These are phyloP conservation scores for Capsicum chinense DNA, from an alignment of 257 asterid genomes.

Conservation along the genomic window DNA sequence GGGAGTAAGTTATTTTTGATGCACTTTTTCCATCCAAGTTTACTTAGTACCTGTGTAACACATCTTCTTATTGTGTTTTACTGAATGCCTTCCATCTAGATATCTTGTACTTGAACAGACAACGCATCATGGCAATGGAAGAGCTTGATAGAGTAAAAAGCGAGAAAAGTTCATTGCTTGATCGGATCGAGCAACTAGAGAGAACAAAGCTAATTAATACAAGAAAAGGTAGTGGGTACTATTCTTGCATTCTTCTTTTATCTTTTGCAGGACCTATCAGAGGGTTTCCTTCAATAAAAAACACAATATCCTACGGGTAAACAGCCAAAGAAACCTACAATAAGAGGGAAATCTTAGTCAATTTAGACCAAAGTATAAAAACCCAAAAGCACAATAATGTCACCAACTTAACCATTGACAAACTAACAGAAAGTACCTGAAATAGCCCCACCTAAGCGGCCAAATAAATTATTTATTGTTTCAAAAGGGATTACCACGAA, in stretches of 20 bases:
- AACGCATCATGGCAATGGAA: slow-evolving; percentile 70
- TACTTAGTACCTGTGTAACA: not conserved
- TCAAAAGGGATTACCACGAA: not conserved
- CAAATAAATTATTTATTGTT: not conserved
- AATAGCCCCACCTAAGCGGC: not conserved
- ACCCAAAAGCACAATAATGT: not conserved
- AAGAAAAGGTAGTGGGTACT: slow-evolving; percentile 50
- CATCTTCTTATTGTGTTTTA: slow-evolving; percentile 17
- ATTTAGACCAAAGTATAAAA: not conserved
- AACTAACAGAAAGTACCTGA: not conserved
- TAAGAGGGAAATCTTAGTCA: slow-evolving; percentile 5
- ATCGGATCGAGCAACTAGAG: slow-evolving; percentile 59
- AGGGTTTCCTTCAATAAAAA: slow-evolving; percentile 3
- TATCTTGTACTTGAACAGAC: slow-evolving; percentile 69
- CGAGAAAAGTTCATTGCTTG: slow-evolving; percentile 57
- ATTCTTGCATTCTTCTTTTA: not conserved
- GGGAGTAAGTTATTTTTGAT: slow-evolving; percentile 49
- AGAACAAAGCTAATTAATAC: slow-evolving; percentile 38
- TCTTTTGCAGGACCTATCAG: slow-evolving; percentile 12
- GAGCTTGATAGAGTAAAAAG: slow-evolving; percentile 67
- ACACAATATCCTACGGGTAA: not conserved
- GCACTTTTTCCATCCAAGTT: not conserved
- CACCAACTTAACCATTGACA: not conserved
- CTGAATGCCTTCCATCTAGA: slow-evolving; percentile 52
- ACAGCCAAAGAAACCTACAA: not conserved